Percentiles rank a stretch among this genome's conserved stretches.
Evolutionary conservation across 2,329 filamentous ascomycete species (phyloP).

Genomic region (Fusarium armeniacum): DNA sequence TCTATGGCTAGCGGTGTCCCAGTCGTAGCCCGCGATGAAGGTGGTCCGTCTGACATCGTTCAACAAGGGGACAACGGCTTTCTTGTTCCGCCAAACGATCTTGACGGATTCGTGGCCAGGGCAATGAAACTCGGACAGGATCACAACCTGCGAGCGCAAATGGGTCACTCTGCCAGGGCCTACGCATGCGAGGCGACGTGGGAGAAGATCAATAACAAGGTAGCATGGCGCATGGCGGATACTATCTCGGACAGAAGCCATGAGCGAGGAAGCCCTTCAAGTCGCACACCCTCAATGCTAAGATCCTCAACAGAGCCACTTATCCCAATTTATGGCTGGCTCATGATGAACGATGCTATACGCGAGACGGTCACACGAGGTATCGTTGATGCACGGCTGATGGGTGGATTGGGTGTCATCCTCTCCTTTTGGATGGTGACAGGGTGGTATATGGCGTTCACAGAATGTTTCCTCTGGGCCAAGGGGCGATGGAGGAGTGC

Average conservation of each 20-base stretch:
- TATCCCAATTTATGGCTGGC: conserved; percentile 61
- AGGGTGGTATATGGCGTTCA: conserved; percentile 64
- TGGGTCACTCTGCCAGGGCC: conserved; percentile 64
- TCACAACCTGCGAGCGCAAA: conserved; percentile 57
- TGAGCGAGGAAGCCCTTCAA: conserved; percentile 45
- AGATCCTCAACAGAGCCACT: conserved; percentile 51
- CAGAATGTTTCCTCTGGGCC: conserved; percentile 59
- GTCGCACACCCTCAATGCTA: conserved; percentile 27
- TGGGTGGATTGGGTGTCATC: conserved; percentile 62
- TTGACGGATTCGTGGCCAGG: conserved; percentile 69
- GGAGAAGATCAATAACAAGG: conserved; percentile 79
- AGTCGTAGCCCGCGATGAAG: conserved; percentile 77
- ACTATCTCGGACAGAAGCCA: conserved; percentile 63
- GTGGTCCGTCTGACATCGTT: conserved; percentile 77
- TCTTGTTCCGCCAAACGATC: conserved; percentile 70
- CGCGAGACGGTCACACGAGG: conserved; percentile 54
- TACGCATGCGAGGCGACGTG: conserved; percentile 76
- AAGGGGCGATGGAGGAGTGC: conserved; percentile 53
- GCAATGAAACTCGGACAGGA: conserved; percentile 66
- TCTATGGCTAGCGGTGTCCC: conserved; percentile 79
- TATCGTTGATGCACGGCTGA: conserved; percentile 61
- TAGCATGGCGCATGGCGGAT: conserved; percentile 73
- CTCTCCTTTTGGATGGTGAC: conserved; percentile 64
- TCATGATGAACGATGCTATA: conserved; percentile 58
- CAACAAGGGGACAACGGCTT: conserved; percentile 71